These are phyloP conservation scores for Thielaviopsis populi DNA, from an alignment of 2,329 filamentous ascomycete genomes.

Conservation along the genomic window DNA sequence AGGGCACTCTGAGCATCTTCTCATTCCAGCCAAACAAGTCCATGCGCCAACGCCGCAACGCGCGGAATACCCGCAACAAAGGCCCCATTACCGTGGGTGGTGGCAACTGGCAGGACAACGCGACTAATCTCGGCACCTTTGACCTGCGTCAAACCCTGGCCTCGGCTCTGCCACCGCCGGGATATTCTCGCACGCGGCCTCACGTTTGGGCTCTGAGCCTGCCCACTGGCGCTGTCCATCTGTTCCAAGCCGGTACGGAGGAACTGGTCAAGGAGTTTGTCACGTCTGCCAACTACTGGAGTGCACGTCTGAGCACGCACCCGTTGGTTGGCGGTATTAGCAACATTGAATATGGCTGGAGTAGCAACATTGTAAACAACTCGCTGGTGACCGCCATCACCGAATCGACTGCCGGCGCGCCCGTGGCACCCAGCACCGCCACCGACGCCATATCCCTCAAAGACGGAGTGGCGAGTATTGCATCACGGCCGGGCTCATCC, in stretches of 20 bases:
- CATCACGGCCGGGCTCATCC: conserved; percentile 37
- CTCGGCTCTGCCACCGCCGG: conserved; percentile 73
- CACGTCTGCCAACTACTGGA: conserved; percentile 93
- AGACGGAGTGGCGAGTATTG: conserved; percentile 18
- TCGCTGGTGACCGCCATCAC: conserved; percentile 34
- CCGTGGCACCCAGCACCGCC: conserved; percentile 17
- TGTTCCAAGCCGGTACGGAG: conserved; percentile 94
- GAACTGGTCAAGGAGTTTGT: conserved; percentile 95
- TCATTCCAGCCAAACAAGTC: conserved; percentile 79
- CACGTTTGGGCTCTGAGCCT: conserved; percentile 91
- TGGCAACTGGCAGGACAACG: conserved; percentile 97
- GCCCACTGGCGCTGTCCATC: conserved; percentile 81
- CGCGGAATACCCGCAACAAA: conserved; percentile 24
- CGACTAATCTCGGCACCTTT: conserved; percentile 76
- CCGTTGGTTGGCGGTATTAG: conserved; percentile 84
- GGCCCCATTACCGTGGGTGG: conserved; percentile 63
- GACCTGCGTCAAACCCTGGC: conserved; percentile 82
- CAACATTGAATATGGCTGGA: conserved; percentile 97
- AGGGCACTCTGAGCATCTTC: conserved; percentile 86
- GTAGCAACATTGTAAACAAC: conserved; percentile 61
- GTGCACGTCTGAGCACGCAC: conserved; percentile 82
- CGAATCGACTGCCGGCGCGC: conserved; percentile 24
- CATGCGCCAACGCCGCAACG: conserved; percentile 46
- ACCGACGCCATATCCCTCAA: conserved; percentile 27
- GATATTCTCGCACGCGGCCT: conserved; percentile 78